Percentiles rank a stretch among this genome's conserved stretches.
phyloP scores from a whole-genome alignment of 345 rosid genomes.

The Camelina hispida region DNA sequence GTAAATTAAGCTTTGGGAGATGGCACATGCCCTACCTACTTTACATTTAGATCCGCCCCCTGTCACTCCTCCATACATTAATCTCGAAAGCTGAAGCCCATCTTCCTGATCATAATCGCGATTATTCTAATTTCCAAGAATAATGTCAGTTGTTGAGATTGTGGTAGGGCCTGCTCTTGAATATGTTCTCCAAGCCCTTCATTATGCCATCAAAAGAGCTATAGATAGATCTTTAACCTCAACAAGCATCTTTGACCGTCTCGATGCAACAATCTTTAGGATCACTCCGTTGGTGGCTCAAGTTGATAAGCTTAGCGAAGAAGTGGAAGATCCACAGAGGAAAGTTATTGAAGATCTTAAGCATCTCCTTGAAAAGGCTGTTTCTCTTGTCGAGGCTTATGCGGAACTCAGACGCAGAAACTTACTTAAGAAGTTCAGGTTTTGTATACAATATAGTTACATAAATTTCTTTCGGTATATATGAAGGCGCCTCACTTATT shows the following conservation, averaged over 20 bases:
- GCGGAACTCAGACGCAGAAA: constrained; percentile 33
- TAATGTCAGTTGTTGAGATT: constrained; percentile 13
- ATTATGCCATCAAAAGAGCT: constrained; percentile 16
- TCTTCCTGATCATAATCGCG: background rate
- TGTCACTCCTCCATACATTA: background rate
- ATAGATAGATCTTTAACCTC: constrained; percentile 25
- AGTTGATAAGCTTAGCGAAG: constrained; percentile 20
- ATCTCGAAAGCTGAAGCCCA: background rate
- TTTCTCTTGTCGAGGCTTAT: constrained; percentile 13
- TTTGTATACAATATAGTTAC: background rate
- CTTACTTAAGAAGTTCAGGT: constrained; percentile 30
- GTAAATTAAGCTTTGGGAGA: background rate
- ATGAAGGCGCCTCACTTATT: background rate
- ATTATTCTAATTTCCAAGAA: background rate
- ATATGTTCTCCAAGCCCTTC: constrained; percentile 18
- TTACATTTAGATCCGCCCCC: too few species aligned
- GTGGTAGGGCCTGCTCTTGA: constrained; percentile 19
- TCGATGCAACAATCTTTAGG: constrained; percentile 22
- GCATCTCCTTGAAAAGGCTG: constrained; percentile 17
- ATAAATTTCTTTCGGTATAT: background rate
- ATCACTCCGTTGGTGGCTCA: constrained; percentile 26
- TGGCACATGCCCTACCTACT: too few species aligned
- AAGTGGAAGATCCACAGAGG: constrained; percentile 10
- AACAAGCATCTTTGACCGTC: constrained; percentile 30
- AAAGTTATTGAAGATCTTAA: constrained; percentile 33